Conservation (phyloP, 768 basidiomycete genomes). For the Rhodotorula kratochvilovae region DNA sequence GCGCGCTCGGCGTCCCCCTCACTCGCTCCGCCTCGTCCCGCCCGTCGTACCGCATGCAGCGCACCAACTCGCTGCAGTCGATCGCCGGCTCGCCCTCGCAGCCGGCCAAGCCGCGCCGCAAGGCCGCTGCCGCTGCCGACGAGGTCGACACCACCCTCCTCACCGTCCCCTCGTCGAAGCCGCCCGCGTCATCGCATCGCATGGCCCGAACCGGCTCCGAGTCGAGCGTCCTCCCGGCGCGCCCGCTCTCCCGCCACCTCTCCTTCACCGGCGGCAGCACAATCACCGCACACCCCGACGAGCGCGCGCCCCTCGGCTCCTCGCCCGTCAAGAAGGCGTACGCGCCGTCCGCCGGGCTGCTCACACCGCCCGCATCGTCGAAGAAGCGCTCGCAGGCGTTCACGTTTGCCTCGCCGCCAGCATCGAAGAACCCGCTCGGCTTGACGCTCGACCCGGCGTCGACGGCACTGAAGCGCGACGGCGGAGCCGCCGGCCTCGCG, state of each 20-base stretch:
- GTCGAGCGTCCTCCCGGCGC: constrained; percentile 18
- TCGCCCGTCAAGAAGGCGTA: background rate
- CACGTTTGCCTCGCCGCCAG: background rate
- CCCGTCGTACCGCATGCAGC: constrained; percentile 18
- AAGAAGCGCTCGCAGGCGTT: background rate
- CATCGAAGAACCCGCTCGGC: background rate
- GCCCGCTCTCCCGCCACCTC: constrained; percentile 5
- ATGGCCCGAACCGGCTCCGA: constrained; percentile 28
- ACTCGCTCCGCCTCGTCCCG: background rate
- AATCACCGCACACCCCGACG: background rate
- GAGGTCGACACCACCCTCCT: background rate
- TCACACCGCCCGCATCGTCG: constrained; percentile 1
- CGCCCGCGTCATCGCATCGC: background rate
- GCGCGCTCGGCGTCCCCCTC: constrained; percentile 3
- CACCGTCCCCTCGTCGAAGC: background rate
- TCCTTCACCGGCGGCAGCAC: constrained; percentile 1
- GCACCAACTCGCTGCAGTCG: constrained; percentile 33
- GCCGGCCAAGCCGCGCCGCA: constrained; percentile 11
- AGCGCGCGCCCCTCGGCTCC: background rate
- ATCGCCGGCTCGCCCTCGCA: constrained; percentile 36
- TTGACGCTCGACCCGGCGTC: constrained; percentile 3
- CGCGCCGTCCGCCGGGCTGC: background rate
- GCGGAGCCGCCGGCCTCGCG: constrained; percentile 12
- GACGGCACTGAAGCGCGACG: background rate
- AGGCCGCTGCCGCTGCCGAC: background rate